These are phyloP conservation scores for Symbiotaphrina buchneri DNA, from an alignment of 495 filamentous ascomycete species.

Conservation along the genomic window DNA sequence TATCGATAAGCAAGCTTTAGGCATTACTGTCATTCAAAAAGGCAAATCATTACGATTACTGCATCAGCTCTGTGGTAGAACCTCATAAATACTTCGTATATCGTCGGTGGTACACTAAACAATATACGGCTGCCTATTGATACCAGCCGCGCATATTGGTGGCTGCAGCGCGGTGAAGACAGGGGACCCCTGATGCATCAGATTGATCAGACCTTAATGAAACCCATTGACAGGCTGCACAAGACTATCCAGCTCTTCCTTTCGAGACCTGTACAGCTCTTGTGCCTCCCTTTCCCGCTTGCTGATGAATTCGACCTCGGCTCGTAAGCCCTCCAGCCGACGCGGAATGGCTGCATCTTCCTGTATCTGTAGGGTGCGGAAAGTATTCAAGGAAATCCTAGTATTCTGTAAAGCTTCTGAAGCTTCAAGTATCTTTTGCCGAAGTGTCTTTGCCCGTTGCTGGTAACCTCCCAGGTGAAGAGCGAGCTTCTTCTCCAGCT, in stretches of 20 bases:
- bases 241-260: constrained; percentile 55
- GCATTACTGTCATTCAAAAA: no score
- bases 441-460: constrained; percentile 59
- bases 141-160: no score
- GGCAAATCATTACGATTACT: no score
- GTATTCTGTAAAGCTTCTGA: constrained; percentile 54
- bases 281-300: constrained; percentile 78
- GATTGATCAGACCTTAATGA: no score
- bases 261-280: constrained; percentile 53
- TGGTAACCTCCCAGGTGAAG: constrained; percentile 80
- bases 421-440: constrained; percentile 62
- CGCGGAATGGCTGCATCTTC: constrained; percentile 54
- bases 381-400: constrained; percentile 46
- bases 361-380: constrained; percentile 48
- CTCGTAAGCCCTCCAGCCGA: constrained; percentile 51
- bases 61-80: no score
- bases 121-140: no score
- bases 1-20: no score
- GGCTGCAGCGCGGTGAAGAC: no score
- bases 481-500: constrained; percentile 82
- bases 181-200: no score
- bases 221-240: constrained; percentile 8
- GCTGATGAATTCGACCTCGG: constrained; percentile 66
- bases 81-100: no score
- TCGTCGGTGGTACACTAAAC: no score